Percentiles rank a stretch among this genome's conserved stretches.
phyloP scores from a whole-genome alignment of 352 stramenopile genomes.

The Phytophthora crassamura region DNA sequence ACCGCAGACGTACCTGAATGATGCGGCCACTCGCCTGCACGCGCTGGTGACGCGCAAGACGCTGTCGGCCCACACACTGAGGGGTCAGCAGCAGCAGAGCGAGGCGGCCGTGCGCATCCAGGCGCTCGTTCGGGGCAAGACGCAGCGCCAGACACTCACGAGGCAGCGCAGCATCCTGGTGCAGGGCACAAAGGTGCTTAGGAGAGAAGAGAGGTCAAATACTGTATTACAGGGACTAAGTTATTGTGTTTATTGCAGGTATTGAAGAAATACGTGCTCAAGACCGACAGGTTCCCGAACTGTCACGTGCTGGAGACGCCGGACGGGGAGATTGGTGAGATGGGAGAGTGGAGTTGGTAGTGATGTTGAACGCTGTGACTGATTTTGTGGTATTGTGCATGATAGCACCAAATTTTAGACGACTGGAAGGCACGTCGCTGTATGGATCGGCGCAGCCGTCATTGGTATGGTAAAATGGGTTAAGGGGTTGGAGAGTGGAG shows the following conservation, averaged over 20 bases:
- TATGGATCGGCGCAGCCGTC: constrained; percentile 82
- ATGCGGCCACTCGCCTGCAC: constrained; percentile 45
- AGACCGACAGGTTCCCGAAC: constrained; percentile 81
- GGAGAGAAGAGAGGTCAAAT: not conserved
- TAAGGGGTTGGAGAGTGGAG: not conserved
- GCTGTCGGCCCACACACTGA: constrained; percentile 17
- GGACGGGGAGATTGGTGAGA: constrained; percentile 67
- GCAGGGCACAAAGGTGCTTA: constrained; percentile 70
- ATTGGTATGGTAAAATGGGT: constrained; percentile 40
- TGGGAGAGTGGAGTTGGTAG: not conserved
- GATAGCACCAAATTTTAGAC: constrained; percentile 79
- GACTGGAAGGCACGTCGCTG: constrained; percentile 68
- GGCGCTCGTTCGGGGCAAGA: constrained; percentile 66
- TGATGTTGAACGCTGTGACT: not conserved
- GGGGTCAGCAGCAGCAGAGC: constrained; percentile 29
- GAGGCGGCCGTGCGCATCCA: constrained; percentile 77
- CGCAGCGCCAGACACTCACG: constrained; percentile 53
- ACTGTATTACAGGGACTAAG: not conserved
- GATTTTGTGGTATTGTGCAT: not conserved
- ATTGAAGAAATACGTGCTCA: constrained; percentile 87
- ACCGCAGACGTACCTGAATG: constrained; percentile 45
- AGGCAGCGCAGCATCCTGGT: constrained; percentile 65
- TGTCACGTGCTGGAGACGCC: constrained; percentile 75
- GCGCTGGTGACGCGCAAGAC: constrained; percentile 44
- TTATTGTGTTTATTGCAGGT: constrained; percentile 43